Percentiles rank a stretch among this genome's conserved stretches.
Conservation (phyloP, 163 green algal genomes). For the Dunaliella salina region DNA sequence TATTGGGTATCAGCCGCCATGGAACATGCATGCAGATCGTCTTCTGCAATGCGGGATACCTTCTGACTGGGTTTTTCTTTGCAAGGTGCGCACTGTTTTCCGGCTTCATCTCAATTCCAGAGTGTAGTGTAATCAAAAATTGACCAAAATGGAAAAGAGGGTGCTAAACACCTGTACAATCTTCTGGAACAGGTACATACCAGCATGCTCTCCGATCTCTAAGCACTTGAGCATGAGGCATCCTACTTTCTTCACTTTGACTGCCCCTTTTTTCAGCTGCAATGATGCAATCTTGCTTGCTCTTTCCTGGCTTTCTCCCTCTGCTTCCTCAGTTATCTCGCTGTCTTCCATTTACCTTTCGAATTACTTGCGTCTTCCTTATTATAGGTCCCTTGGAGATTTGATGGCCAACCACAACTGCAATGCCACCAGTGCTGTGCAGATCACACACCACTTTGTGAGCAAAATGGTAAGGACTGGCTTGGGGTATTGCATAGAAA, state of each 20-base stretch:
- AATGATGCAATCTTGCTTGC: too few relatives aligned
- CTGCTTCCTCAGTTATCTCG: neutral
- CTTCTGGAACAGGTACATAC: too few relatives aligned
- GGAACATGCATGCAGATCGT: constrained; percentile 70
- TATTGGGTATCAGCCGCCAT: too few relatives aligned
- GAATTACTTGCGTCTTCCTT: neutral
- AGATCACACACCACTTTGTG: constrained; percentile 89
- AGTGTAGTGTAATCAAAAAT: too few relatives aligned
- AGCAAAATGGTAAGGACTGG: constrained; percentile 57
- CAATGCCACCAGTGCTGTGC: constrained; percentile 79
- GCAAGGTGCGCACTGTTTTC: neutral
- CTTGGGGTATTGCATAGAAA: neutral
- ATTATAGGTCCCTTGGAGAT: constrained; percentile 52
- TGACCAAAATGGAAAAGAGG: too few relatives aligned
- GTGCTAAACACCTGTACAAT: too few relatives aligned
- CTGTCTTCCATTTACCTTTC: neutral
- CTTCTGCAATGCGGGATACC: constrained; percentile 94
- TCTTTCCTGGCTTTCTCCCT: neutral
- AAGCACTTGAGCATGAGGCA: too few relatives aligned
- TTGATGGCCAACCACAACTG: constrained; percentile 88
- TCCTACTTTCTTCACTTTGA: too few relatives aligned
- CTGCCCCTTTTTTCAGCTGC: too few relatives aligned
- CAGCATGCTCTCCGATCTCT: too few relatives aligned
- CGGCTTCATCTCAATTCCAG: too few relatives aligned
- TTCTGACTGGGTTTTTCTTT: constrained; percentile 89